phyloP scores from a whole-genome alignment of 164 flowering plant genomes.

The Annona cherimola region DNA sequence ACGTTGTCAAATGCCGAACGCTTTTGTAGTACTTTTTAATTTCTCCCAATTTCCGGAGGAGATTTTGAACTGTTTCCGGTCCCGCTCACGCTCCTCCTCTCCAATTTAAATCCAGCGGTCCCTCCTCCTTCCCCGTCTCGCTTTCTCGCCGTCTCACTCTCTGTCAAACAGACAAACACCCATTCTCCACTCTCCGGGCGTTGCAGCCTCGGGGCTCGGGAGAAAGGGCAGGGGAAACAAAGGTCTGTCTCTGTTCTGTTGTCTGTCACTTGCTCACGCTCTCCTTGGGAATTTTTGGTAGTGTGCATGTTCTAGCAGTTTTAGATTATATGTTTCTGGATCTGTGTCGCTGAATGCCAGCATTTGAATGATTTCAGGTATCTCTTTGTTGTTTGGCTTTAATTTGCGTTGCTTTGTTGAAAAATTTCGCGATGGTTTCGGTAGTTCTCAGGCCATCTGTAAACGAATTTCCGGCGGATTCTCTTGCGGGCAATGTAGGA shows the following conservation, averaged over 20 bases:
- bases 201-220: slow-evolving; percentile 22
- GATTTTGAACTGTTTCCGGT: slow-evolving; percentile 26
- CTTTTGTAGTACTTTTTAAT: background rate
- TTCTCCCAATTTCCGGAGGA: background rate
- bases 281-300: background rate
- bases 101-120: slow-evolving; percentile 2
- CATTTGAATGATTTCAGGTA: background rate
- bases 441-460: background rate
- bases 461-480: background rate
- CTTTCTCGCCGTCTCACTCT: background rate
- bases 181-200: slow-evolving; percentile 17
- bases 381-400: background rate
- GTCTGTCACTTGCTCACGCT: background rate
- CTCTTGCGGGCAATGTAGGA: background rate
- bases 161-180: slow-evolving; percentile 3
- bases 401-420: background rate
- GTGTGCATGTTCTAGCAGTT: background rate
- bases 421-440: background rate
- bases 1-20: too few species aligned
- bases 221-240: slow-evolving; percentile 17
- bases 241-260: background rate
- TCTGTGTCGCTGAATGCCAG: slow-evolving; percentile 9
- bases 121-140: slow-evolving; percentile 9
- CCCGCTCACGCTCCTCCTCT: slow-evolving; percentile 27
- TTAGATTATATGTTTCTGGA: slow-evolving; percentile 1